These are phyloP conservation scores for Xylariaceae sp. DNA, from an alignment of 2,329 filamentous ascomycete species.

Conservation along the genomic window DNA sequence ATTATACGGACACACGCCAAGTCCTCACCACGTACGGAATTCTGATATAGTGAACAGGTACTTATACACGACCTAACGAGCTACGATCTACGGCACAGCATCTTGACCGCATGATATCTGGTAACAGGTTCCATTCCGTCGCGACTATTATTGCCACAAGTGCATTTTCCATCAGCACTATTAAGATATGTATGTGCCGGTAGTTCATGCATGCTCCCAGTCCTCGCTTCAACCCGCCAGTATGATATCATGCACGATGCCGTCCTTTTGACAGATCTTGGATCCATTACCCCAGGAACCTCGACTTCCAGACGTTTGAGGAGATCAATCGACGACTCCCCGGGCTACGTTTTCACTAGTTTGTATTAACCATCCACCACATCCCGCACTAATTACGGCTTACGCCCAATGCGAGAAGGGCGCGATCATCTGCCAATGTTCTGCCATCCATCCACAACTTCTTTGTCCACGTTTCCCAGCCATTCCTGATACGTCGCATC, in stretches of 20 bases:
- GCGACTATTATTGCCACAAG: not conserved
- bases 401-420: not conserved
- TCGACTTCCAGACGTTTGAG: too few species aligned
- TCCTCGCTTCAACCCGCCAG: not conserved
- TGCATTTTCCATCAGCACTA: not conserved
- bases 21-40: too few species aligned
- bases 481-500: constrained; percentile 63
- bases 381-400: not conserved
- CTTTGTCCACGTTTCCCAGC: constrained; percentile 68
- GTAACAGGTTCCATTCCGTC: not conserved
- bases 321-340: too few species aligned
- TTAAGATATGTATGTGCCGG: not conserved
- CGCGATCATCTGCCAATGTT: constrained; percentile 25
- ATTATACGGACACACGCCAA: too few species aligned
- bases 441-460: constrained; percentile 63
- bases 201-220: not conserved
- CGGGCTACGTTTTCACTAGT: too few species aligned
- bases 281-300: too few species aligned
- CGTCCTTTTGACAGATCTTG: not conserved
- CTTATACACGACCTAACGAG: not conserved
- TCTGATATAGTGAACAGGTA: too few species aligned
- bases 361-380: not conserved
- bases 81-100: not conserved
- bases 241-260: not conserved
- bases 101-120: not conserved